phyloP scores from a whole-genome alignment of 768 basidiomycete genomes.

The Chlorophyllum brunneum region DNA sequence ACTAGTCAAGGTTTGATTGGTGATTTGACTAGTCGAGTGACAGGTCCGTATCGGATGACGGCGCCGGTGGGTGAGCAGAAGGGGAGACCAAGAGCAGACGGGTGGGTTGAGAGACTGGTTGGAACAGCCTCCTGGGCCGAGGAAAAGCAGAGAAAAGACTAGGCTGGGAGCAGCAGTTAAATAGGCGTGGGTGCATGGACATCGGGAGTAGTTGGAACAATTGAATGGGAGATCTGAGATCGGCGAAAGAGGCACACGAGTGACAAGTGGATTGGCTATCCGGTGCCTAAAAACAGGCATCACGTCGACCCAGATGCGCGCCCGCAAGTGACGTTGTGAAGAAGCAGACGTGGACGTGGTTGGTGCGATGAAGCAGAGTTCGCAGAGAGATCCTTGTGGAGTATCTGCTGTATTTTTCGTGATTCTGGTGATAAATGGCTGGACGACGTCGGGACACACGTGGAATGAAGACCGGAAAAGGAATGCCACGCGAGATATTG shows the following conservation, averaged over 20 bases:
- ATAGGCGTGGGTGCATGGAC: no score
- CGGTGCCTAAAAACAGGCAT: neutral
- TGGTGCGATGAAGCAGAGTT: conserved; percentile 4
- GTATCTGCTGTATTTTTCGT: conserved; percentile 7
- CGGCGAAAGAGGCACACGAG: neutral
- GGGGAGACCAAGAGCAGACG: neutral
- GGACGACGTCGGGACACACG: conserved; percentile 4
- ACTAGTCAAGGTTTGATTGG: conserved; percentile 6
- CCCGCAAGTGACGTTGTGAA: neutral
- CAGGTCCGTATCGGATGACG: conserved; percentile 8
- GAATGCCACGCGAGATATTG: conserved; percentile 10
- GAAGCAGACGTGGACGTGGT: neutral
- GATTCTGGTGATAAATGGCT: neutral
- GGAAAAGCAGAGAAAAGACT: no score
- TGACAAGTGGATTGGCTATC: conserved; percentile 1
- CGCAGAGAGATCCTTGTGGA: neutral
- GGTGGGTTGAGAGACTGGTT: neutral
- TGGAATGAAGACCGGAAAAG: neutral
- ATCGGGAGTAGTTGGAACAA: conserved; percentile 3
- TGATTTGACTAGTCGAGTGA: conserved; percentile 3
- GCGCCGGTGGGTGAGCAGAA: neutral
- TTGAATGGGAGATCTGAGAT: conserved; percentile 1
- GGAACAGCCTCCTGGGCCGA: no score
- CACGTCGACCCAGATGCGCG: conserved; percentile 5
- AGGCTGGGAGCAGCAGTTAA: no score